phyloP scores from a whole-genome alignment of 495 filamentous ascomycete genomes.

The Aspergillus sclerotioniger region DNA sequence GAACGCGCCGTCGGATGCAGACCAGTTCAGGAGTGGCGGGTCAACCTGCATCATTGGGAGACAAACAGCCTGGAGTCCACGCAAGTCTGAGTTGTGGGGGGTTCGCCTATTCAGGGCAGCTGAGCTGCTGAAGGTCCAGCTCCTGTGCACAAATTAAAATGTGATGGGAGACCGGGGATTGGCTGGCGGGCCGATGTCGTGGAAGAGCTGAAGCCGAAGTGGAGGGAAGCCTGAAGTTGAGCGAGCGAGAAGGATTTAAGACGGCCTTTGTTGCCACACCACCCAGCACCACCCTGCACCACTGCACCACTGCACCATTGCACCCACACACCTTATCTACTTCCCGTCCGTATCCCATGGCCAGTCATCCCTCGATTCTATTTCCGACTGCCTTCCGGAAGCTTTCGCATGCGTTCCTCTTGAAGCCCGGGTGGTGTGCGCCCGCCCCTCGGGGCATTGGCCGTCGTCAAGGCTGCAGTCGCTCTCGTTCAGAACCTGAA shows the following conservation, averaged over 20 bases:
- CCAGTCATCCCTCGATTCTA: background rate
- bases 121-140: conserved; percentile 16
- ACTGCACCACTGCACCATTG: background rate
- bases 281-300: background rate
- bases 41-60: conserved; percentile 34
- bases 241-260: conserved; percentile 5
- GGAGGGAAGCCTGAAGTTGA: background rate
- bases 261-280: background rate
- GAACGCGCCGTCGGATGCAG: conserved; percentile 16
- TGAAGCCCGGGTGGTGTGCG: background rate
- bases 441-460: background rate
- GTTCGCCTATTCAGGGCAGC: conserved; percentile 3
- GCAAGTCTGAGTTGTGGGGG: conserved; percentile 22
- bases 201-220: conserved; percentile 4
- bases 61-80: conserved; percentile 25
- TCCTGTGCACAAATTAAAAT: background rate
- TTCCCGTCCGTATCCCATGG: background rate
- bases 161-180: background rate
- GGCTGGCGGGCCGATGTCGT: background rate
- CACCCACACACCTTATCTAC: background rate
- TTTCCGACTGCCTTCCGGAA: background rate
- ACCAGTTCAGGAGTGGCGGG: conserved; percentile 42
- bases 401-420: background rate
- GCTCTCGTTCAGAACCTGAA: background rate
- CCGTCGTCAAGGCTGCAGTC: background rate